These are phyloP conservation scores for Colletotrichum chlorophyti DNA, from an alignment of 2,329 filamentous ascomycete species.

Conservation along the genomic window DNA sequence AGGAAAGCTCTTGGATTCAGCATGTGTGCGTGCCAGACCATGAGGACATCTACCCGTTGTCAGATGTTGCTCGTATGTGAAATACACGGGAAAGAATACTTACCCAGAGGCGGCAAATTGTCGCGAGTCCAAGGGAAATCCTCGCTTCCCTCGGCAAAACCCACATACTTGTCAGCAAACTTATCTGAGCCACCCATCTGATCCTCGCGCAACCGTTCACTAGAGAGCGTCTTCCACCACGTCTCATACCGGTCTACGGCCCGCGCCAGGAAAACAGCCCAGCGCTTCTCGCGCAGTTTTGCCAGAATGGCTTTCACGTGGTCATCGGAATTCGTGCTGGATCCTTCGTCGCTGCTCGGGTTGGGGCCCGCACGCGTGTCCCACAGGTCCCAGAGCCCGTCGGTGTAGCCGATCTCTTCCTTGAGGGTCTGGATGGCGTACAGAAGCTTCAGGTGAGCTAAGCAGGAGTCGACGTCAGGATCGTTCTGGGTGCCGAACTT, in stretches of 20 bases:
- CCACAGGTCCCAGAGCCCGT: conserved; percentile 71
- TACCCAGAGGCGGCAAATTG: conserved; percentile 66
- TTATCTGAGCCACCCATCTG: conserved; percentile 40
- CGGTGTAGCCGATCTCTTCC: conserved; percentile 68
- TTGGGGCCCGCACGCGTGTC: conserved; percentile 48
- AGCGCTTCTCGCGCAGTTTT: conserved; percentile 73
- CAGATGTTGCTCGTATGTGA: too few species aligned
- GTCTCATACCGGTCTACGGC: conserved; percentile 72
- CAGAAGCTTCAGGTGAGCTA: conserved; percentile 78
- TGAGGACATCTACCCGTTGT: conserved; percentile 66
- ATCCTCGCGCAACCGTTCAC: conserved; percentile 39
- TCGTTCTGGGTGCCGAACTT: conserved; percentile 37
- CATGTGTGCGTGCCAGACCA: conserved; percentile 83
- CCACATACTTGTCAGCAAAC: conserved; percentile 34
- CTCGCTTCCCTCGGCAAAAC: conserved; percentile 40
- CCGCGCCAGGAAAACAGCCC: conserved; percentile 72
- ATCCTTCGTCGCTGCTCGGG: conserved; percentile 8
- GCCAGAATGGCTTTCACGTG: conserved; percentile 49
- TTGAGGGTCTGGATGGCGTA: conserved; percentile 72
- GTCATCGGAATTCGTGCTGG: conserved; percentile 35
- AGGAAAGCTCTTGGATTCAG: conserved; percentile 78
- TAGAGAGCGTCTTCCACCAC: conserved; percentile 63
- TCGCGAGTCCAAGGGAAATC: conserved; percentile 44
- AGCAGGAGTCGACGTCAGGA: conserved; percentile 63
- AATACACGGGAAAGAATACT: conserved; percentile 34